phyloP scores from a whole-genome alignment of 768 basidiomycete genomes.

The Suillus variegatus region DNA sequence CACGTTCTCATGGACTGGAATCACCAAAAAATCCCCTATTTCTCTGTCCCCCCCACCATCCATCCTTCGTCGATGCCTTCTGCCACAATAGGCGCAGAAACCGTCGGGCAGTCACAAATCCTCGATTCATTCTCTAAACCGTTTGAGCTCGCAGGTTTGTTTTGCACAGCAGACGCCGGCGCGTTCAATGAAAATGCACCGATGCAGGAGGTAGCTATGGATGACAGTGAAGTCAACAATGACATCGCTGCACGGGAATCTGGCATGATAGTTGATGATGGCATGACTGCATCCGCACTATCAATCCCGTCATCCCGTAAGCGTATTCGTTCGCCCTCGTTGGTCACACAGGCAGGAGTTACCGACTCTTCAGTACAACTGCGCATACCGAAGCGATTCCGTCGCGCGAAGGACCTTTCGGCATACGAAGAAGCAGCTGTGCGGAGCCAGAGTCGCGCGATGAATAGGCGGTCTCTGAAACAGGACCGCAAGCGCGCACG shows the following conservation, averaged over 20 bases:
- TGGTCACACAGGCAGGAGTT: slow-evolving; percentile 34
- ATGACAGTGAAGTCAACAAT: slow-evolving; percentile 40
- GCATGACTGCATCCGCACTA: slow-evolving; percentile 32
- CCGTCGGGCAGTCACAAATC: slow-evolving; percentile 81
- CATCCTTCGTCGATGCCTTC: slow-evolving; percentile 78
- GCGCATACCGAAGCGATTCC: slow-evolving; percentile 57
- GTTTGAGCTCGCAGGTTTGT: slow-evolving; percentile 81
- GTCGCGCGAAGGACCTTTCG: slow-evolving; percentile 55
- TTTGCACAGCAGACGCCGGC: slow-evolving; percentile 79
- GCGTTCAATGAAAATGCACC: slow-evolving; percentile 57
- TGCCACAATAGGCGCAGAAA: slow-evolving; percentile 71
- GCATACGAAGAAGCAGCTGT: slow-evolving; percentile 53
- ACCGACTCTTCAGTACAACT: slow-evolving; percentile 37
- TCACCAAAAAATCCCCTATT: slow-evolving; percentile 92
- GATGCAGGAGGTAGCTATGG: slow-evolving; percentile 41
- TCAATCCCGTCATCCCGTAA: slow-evolving; percentile 19
- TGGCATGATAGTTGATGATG: slow-evolving; percentile 43
- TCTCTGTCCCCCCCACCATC: slow-evolving; percentile 72
- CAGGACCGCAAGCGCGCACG: slow-evolving; percentile 63
- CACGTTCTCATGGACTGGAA: slow-evolving; percentile 92
- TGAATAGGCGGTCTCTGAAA: slow-evolving; percentile 62
- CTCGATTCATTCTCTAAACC: slow-evolving; percentile 69
- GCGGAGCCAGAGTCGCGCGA: slow-evolving; percentile 48
- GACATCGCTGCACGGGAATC: slow-evolving; percentile 38
- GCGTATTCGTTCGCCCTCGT: slow-evolving; percentile 27